phyloP scores from a whole-genome alignment of 768 basidiomycete species.

The Leccinum boreale region DNA sequence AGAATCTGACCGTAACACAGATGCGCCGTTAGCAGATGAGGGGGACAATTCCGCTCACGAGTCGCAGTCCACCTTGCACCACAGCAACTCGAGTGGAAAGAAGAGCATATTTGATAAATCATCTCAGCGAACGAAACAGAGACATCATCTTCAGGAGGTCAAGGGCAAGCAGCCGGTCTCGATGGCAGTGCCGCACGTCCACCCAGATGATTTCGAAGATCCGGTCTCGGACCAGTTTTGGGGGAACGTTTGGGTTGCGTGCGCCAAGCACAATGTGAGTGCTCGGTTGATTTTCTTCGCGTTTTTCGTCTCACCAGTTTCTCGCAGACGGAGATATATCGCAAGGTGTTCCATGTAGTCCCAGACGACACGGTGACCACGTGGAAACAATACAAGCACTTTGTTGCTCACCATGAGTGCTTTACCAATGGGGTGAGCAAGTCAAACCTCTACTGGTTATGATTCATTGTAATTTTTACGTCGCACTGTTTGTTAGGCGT shows the following conservation, averaged over 20 bases:
- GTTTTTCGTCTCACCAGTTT: conserved; percentile 1
- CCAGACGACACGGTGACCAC: conserved; percentile 92
- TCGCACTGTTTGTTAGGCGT: conserved; percentile 35
- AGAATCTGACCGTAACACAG: not conserved
- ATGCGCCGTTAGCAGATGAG: conserved; percentile 34
- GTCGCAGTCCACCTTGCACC: conserved; percentile 44
- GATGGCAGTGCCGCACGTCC: conserved; percentile 66
- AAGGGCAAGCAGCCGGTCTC: conserved; percentile 58
- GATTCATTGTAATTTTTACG: not conserved
- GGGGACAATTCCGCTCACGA: conserved; percentile 42
- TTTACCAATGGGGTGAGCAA: conserved; percentile 62
- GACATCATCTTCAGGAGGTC: conserved; percentile 48
- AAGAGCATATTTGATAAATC: conserved; percentile 47
- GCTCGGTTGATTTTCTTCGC: not conserved
- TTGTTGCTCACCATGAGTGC: conserved; percentile 70
- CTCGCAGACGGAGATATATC: conserved; percentile 85
- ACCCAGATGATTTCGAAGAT: conserved; percentile 81
- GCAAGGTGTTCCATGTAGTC: conserved; percentile 90
- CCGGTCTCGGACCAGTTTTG: conserved; percentile 86
- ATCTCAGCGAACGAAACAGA: conserved; percentile 54
- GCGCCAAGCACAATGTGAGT: conserved; percentile 85
- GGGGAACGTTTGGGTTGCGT: conserved; percentile 85
- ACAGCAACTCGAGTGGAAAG: conserved; percentile 47
- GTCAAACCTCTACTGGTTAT: not conserved
- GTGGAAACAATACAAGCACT: conserved; percentile 96